A percentile compares a stretch with the other conserved stretches of the same genome.
These are phyloP conservation scores for Scleromitrula shiraiana DNA, from an alignment of 2,329 filamentous ascomycete species.

Conservation along the genomic window DNA sequence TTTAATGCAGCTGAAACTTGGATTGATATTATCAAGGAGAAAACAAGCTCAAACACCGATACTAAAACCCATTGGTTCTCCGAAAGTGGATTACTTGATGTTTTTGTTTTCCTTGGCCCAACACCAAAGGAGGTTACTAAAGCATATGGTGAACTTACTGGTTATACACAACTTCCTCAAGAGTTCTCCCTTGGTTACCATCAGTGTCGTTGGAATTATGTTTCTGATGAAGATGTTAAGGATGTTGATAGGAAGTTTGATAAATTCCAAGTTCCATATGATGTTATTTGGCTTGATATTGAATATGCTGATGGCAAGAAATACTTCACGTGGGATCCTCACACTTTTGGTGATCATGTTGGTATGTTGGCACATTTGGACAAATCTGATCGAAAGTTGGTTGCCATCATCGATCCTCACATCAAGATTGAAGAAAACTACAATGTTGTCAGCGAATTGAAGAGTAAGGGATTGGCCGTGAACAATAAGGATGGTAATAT, in stretches of 20 bases:
- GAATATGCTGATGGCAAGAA: slow-evolving; percentile 96
- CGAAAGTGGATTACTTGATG: slow-evolving; percentile 78
- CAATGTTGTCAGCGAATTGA: slow-evolving; percentile 68
- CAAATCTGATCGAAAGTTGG: slow-evolving; percentile 77
- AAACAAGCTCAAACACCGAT: slow-evolving; percentile 63
- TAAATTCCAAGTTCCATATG: slow-evolving; percentile 90
- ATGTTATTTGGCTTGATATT: slow-evolving; percentile 98
- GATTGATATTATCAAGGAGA: slow-evolving; percentile 86
- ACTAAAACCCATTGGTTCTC: slow-evolving; percentile 97
- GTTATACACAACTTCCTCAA: slow-evolving; percentile 83
- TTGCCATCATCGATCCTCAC: slow-evolving; percentile 92
- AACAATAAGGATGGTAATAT: slow-evolving; percentile 83
- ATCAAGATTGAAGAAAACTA: slow-evolving; percentile 90
- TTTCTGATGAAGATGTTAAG: slow-evolving; percentile 92
- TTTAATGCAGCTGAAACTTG: slow-evolving; percentile 95
- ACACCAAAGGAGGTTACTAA: slow-evolving; percentile 74
- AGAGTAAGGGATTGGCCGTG: slow-evolving; percentile 73
- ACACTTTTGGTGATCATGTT: slow-evolving; percentile 79
- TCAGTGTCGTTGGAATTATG: slow-evolving; percentile 98
- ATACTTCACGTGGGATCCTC: slow-evolving; percentile 94
- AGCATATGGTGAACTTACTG: slow-evolving; percentile 82
- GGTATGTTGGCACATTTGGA: slow-evolving; percentile 85
- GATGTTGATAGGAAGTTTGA: slow-evolving; percentile 96
- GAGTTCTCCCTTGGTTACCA: slow-evolving; percentile 91
- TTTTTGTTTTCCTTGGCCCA: slow-evolving; percentile 91